Evolutionary conservation across 805 yeast genomes (phyloP).

Genomic region (Pichia ethanolica): DNA sequence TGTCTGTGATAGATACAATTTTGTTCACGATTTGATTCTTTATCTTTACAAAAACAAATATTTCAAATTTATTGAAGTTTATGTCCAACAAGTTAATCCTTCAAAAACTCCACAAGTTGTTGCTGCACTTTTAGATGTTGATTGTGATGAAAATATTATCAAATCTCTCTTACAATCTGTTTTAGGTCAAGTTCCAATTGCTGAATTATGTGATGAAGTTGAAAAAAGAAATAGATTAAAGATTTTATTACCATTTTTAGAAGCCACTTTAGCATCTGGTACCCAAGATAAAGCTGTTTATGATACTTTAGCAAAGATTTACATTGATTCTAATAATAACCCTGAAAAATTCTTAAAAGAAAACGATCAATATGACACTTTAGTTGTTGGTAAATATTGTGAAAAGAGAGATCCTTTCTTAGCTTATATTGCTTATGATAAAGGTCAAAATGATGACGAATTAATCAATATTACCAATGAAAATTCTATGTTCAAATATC

Average conservation of each 20-base stretch:
- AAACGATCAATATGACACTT: conserved; percentile 83
- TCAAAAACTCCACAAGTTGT: conserved; percentile 92
- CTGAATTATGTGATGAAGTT: conserved; percentile 83
- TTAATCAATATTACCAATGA: conserved; percentile 89
- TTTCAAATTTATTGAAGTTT: conserved; percentile 94
- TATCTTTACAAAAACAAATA: conserved; percentile 92
- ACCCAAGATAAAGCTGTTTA: conserved; percentile 84
- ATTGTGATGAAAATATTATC: conserved; percentile 87
- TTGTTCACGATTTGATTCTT: conserved; percentile 87
- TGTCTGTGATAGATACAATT: conserved; percentile 88
- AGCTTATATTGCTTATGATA: conserved; percentile 95
- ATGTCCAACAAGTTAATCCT: conserved; percentile 96
- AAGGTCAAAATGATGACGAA: conserved; percentile 88
- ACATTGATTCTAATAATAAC: conserved; percentile 94
- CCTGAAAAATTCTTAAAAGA: conserved; percentile 96
- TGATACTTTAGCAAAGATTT: conserved; percentile 94
- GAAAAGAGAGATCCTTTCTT: conserved; percentile 98
- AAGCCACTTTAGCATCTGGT: conserved; percentile 77
- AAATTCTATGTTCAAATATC: conserved; percentile 96
- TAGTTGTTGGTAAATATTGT: conserved; percentile 95
- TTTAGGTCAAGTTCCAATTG: conserved; percentile 89
- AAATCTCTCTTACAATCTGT: conserved; percentile 76
- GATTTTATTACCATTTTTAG: conserved; percentile 86
- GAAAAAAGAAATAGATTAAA: conserved; percentile 94
- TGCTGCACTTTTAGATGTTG: conserved; percentile 94